Conservation (phyloP, 2,329 filamentous ascomycete species). For the Botrytis byssoidea region DNA sequence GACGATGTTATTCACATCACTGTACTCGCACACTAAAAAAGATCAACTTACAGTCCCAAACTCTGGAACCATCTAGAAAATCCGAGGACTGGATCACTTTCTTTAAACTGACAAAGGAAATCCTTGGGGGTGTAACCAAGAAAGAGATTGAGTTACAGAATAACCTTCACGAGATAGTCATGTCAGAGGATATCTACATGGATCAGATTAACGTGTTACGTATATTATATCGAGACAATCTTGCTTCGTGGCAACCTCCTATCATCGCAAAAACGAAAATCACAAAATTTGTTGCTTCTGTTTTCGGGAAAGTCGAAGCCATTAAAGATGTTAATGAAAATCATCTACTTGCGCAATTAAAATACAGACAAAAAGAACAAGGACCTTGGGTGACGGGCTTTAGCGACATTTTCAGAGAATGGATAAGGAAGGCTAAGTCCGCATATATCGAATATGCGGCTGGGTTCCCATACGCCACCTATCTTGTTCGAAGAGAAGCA, state of each 20-base stretch:
- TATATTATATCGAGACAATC: conserved; percentile 78
- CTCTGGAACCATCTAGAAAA: conserved; percentile 65
- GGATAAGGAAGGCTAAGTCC: conserved; percentile 89
- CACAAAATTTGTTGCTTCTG: conserved; percentile 75
- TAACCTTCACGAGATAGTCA: conserved; percentile 91
- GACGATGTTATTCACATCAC: conserved; percentile 89
- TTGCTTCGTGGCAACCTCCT: conserved; percentile 69
- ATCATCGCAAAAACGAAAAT: conserved; percentile 78
- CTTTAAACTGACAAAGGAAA: conserved; percentile 78
- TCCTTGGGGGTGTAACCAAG: conserved; percentile 67
- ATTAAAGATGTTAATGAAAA: conserved; percentile 92
- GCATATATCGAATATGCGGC: conserved; percentile 92
- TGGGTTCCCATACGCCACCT: conserved; percentile 79
- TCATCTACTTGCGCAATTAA: conserved; percentile 85
- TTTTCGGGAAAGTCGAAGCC: conserved; percentile 87
- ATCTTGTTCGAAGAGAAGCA: conserved; percentile 78
- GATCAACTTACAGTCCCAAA: conserved; percentile 77
- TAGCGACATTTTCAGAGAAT: conserved; percentile 96
- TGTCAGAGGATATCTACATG: conserved; percentile 89
- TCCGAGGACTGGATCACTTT: conserved; percentile 83
- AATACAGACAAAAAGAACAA: conserved; percentile 95
- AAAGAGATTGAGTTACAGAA: conserved; percentile 95
- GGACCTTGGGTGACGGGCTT: conserved; percentile 92
- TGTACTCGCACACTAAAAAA: conserved; percentile 94
- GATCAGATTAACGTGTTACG: conserved; percentile 83